Conservation (phyloP, 768 basidiomycete genomes). For the Termitomyces titanicus region DNA sequence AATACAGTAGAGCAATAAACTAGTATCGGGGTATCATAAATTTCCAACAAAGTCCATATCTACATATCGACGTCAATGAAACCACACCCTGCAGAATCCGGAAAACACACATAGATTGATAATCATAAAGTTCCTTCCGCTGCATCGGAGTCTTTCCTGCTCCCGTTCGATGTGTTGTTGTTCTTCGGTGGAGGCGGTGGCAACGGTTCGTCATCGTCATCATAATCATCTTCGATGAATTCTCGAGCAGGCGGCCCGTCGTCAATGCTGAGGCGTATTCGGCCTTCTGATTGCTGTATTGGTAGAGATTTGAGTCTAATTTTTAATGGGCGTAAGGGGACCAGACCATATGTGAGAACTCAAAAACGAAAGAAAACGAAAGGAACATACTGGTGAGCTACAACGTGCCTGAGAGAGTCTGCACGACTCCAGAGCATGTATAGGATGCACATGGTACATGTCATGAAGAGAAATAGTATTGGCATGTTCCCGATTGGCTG, state of each 20-base stretch:
- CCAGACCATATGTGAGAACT: background rate
- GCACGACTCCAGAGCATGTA: constrained; percentile 66
- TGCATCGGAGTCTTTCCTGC: background rate
- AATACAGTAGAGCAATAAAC: background rate
- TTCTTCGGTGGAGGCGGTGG: constrained; percentile 1
- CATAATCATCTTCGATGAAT: constrained; percentile 43
- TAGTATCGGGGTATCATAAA: background rate
- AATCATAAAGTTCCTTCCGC: background rate
- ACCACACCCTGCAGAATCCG: background rate
- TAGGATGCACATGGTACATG: constrained; percentile 51
- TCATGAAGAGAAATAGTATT: constrained; percentile 52
- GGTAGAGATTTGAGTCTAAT: constrained; percentile 47
- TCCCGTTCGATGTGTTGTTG: background rate
- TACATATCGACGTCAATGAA: background rate
- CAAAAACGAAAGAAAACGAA: background rate
- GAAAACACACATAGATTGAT: background rate
- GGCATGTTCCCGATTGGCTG: constrained; percentile 60
- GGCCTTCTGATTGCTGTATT: constrained; percentile 49
- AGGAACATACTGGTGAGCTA: constrained; percentile 55
- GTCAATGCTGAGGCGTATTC: constrained; percentile 65
- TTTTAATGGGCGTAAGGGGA: background rate
- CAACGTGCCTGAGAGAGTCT: constrained; percentile 48
- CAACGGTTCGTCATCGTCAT: constrained; percentile 39
- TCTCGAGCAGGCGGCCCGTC: constrained; percentile 65
- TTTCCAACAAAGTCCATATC: background rate